phyloP scores from a whole-genome alignment of 148 eudicot species.

The Camellia japonica region DNA sequence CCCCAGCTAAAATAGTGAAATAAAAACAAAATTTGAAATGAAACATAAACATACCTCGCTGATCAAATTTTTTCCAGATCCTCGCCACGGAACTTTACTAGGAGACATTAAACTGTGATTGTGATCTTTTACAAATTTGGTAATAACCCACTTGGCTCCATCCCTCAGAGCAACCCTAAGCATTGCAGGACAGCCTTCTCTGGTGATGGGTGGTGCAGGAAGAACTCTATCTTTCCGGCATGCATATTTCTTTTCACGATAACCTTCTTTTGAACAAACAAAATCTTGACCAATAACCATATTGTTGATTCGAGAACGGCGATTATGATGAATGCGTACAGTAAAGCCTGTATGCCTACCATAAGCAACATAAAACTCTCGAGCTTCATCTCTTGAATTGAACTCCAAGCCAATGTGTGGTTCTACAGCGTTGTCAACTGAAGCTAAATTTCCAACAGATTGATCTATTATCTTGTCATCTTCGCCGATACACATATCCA shows the following conservation, averaged over 20 bases:
- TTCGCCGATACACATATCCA: constrained; percentile 11
- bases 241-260: constrained; percentile 32
- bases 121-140: constrained; percentile 36
- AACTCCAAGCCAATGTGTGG: constrained; percentile 35
- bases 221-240: constrained; percentile 32
- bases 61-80: constrained; percentile 28
- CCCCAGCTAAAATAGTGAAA: background rate
- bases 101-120: constrained; percentile 40
- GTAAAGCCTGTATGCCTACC: constrained; percentile 35
- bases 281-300: constrained; percentile 42
- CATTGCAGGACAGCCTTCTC: constrained; percentile 44
- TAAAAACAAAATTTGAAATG: background rate
- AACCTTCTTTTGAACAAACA: constrained; percentile 37
- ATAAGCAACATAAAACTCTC: constrained; percentile 30
- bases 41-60: constrained; percentile 26
- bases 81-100: constrained; percentile 34
- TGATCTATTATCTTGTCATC: constrained; percentile 21
- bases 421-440: constrained; percentile 15
- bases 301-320: constrained; percentile 32
- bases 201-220: constrained; percentile 29
- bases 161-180: constrained; percentile 34
- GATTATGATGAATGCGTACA: constrained; percentile 33
- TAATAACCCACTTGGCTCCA: constrained; percentile 33
- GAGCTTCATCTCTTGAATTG: constrained; percentile 32
- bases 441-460: background rate